Evolutionary conservation across 2,329 filamentous ascomycete genomes (phyloP).

Genomic region (Fonsecaea erecta): DNA sequence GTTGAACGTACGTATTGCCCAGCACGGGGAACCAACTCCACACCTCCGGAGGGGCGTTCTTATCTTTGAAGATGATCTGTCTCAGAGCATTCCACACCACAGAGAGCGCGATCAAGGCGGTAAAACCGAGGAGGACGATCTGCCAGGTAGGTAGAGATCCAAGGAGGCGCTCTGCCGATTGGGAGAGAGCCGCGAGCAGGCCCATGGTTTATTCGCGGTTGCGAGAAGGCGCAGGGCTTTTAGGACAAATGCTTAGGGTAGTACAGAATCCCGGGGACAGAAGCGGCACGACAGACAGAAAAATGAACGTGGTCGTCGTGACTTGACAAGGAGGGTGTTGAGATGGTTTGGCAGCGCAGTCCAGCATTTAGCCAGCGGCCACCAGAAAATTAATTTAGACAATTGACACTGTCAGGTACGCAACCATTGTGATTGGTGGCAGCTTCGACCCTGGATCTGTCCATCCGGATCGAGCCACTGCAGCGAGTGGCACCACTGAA

Average conservation of each 20-base stretch:
- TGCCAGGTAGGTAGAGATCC: conserved; percentile 53
- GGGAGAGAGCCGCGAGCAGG: conserved; percentile 54
- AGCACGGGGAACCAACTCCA: conserved; percentile 75
- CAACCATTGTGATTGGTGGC: conserved; percentile 20
- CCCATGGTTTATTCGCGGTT: conserved; percentile 51
- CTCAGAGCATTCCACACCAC: conserved; percentile 78
- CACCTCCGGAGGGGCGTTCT: conserved; percentile 78
- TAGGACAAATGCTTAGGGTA: not conserved
- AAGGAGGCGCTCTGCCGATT: conserved; percentile 52
- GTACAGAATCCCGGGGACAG: not conserved
- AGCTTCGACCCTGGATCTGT: conserved; percentile 4
- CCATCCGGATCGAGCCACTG: conserved; percentile 29
- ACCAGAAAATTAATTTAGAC: conserved; percentile 15
- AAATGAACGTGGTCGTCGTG: conserved; percentile 2
- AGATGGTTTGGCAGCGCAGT: not conserved
- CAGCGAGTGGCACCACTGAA: not conserved
- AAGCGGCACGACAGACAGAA: not conserved
- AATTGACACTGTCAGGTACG: conserved; percentile 18
- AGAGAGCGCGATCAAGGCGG: conserved; percentile 57
- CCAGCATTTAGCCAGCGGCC: not conserved
- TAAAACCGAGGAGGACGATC: conserved; percentile 50
- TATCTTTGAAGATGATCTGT: conserved; percentile 80
- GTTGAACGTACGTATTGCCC: conserved; percentile 45
- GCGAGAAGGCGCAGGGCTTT: not conserved
- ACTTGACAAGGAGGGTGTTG: not conserved